A percentile compares a stretch with the other conserved stretches of the same genome.
Evolutionary conservation across 2,329 filamentous ascomycete species (phyloP).

Genomic region (Talaromyces sp.): DNA sequence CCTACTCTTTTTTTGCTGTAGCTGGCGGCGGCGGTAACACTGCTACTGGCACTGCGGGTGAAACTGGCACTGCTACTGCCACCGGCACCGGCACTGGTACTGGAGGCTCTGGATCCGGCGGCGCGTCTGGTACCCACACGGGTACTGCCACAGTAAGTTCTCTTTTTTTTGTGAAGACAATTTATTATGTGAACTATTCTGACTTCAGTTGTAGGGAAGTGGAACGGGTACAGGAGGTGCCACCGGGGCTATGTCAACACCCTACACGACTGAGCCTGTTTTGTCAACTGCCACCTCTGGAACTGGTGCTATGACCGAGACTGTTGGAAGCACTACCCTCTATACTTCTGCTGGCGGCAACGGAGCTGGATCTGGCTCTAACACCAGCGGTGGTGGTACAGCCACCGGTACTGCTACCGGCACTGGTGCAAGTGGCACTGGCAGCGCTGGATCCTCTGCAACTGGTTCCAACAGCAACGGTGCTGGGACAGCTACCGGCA

Average conservation of each 20-base stretch:
- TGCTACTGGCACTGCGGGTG: constrained; percentile 8
- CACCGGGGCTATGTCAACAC: constrained; percentile 16
- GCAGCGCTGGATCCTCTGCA: background rate
- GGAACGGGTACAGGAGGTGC: constrained; percentile 7
- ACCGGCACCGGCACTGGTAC: constrained; percentile 1
- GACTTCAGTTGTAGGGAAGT: constrained; percentile 10
- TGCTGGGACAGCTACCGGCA: constrained; percentile 10
- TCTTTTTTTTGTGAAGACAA: background rate
- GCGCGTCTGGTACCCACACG: background rate
- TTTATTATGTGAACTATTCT: background rate
- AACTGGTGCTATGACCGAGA: constrained; percentile 10
- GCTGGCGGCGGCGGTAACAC: constrained; percentile 1
- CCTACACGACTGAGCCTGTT: constrained; percentile 8
- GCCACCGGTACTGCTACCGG: constrained; percentile 12
- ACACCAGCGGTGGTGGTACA: constrained; percentile 10
- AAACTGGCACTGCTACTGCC: constrained; percentile 9
- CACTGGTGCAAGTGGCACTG: constrained; percentile 3
- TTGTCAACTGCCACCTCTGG: constrained; percentile 13
- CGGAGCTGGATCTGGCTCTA: constrained; percentile 9
- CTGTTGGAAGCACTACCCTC: constrained; percentile 19
- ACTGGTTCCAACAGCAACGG: background rate
- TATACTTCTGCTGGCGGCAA: constrained; percentile 13
- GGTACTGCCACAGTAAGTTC: constrained; percentile 1
- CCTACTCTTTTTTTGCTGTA: background rate
- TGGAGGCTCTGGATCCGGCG: no score